phyloP scores from a whole-genome alignment of 257 asterid genomes.

The Salvia miltiorrhiza region DNA sequence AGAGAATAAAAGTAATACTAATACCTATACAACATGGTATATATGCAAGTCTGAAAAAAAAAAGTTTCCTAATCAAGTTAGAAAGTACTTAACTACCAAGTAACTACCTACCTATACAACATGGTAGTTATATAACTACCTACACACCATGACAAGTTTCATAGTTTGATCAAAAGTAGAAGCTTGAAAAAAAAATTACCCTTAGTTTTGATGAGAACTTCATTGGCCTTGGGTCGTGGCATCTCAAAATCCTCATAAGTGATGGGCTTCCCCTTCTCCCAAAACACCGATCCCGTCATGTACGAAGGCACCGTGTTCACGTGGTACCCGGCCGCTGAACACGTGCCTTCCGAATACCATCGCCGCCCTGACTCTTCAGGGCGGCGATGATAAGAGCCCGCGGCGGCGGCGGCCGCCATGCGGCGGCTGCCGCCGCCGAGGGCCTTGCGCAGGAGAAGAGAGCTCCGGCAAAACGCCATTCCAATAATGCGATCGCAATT shows the following conservation, averaged over 20 bases:
- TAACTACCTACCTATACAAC: too few species aligned
- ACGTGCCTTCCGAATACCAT: slow-evolving; percentile 29
- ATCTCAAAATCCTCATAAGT: slow-evolving; percentile 80
- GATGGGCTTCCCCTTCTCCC: slow-evolving; percentile 82
- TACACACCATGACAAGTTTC: too few species aligned
- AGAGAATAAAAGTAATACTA: too few species aligned
- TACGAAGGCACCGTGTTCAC: slow-evolving; percentile 61
- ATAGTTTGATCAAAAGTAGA: too few species aligned
- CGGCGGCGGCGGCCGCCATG: slow-evolving; percentile 9
- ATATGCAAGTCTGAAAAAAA: background rate
- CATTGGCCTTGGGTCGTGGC: slow-evolving; percentile 94
- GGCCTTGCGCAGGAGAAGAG: slow-evolving; percentile 40
- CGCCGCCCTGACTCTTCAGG: slow-evolving; percentile 28
- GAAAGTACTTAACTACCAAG: too few species aligned
- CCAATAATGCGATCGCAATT: background rate
- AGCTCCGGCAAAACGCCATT: slow-evolving; percentile 57
- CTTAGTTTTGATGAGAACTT: slow-evolving; percentile 85
- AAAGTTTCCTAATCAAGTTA: too few species aligned
- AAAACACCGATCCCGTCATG: slow-evolving; percentile 90
- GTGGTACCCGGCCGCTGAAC: slow-evolving; percentile 57
- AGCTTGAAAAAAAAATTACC: slow-evolving; percentile 51
- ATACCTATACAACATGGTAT: too few species aligned
- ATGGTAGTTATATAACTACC: too few species aligned
- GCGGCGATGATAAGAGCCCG: slow-evolving; percentile 7
- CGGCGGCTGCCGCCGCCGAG: slow-evolving; percentile 23